These are phyloP conservation scores for Ophiobolus disseminans DNA, from an alignment of 2,329 filamentous ascomycete genomes.

Conservation along the genomic window DNA sequence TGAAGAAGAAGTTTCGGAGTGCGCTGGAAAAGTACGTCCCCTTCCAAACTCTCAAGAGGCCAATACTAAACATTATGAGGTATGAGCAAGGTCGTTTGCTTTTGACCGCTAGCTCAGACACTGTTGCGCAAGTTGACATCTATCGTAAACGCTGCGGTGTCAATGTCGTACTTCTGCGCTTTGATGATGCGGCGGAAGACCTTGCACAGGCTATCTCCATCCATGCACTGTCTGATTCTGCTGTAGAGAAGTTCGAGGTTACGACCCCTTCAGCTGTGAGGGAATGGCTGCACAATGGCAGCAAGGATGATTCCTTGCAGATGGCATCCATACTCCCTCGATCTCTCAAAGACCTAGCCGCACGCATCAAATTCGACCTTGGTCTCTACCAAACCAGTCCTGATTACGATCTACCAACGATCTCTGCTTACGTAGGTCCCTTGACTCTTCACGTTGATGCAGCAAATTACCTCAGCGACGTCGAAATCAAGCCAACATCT, in stretches of 20 bases:
- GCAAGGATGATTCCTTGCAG: constrained; percentile 17
- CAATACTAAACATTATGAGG: no score
- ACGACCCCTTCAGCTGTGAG: constrained; percentile 8
- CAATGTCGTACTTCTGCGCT: constrained; percentile 31
- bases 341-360: constrained; percentile 25
- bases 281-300: constrained; percentile 24
- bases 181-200: constrained; percentile 31
- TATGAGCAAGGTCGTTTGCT: constrained; percentile 19
- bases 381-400: constrained; percentile 20
- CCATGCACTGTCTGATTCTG: constrained; percentile 9
- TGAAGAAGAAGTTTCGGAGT: constrained; percentile 32
- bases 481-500: constrained; percentile 46
- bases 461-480: constrained; percentile 27
- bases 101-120: constrained; percentile 1
- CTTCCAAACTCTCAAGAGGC: no score
- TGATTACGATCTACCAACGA: constrained; percentile 24
- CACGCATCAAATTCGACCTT: constrained; percentile 32
- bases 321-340: constrained; percentile 21
- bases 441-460: constrained; percentile 31
- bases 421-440: constrained; percentile 31
- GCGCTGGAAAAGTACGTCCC: constrained; percentile 26
- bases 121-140: constrained; percentile 19
- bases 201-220: constrained; percentile 25
- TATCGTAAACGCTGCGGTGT: constrained; percentile 34
- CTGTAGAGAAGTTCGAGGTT: constrained; percentile 11